Base-by-base conservation (phyloP, 495 filamentous ascomycete species). In the Aspergillus haitiensis region DNA sequence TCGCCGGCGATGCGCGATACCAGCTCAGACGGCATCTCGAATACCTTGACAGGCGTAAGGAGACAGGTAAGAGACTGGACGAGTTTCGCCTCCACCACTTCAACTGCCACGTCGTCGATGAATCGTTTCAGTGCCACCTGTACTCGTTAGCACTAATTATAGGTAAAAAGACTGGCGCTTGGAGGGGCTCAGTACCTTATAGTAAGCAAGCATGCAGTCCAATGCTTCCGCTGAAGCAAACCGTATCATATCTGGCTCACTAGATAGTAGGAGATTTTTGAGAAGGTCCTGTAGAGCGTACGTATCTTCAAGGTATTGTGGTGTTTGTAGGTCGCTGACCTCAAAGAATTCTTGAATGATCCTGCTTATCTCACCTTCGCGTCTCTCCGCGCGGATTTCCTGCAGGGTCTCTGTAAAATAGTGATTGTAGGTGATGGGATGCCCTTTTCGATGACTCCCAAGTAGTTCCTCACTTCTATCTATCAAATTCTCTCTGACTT, bases 111-210 rank as follows among this genome's bases (percentile, higher is more conserved):
- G 49, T 85, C 78, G 51, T 88, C 85, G 36, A 86, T 68, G 64
- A 89, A 86, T 3, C 75, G 73, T 68, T 86, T 84, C 37, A 86
- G 55, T 0, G 86, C 84, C 65, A 88, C 84, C 86, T 87, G 52
- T 36, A 49, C 1, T 6, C 10, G 48, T 49, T 13, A 33, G 10
- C 32, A 32, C n/a, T 21, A 40, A 64, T 27, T 52, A 18, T 12
- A 52, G n/a, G 48, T 48, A 21, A 16, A 15, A 60, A 40, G 15
- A 55, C 11, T 50, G 21, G n/a, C n/a, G n/a, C n/a, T n/a, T n/a
- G n/a, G n/a, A n/a, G n/a, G n/a, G n/a, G n/a, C n/a, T n/a, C n/a
- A n/a, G n/a, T 63, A 73, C 70, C 64, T 72, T 69, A 49, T 72
- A 74, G 54, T 73, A 75, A 6, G 68, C 62, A 6, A 58, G 36